Base-by-base conservation (phyloP, 352 stramenopile genomes). In the Phytophthora hybrid region DNA sequence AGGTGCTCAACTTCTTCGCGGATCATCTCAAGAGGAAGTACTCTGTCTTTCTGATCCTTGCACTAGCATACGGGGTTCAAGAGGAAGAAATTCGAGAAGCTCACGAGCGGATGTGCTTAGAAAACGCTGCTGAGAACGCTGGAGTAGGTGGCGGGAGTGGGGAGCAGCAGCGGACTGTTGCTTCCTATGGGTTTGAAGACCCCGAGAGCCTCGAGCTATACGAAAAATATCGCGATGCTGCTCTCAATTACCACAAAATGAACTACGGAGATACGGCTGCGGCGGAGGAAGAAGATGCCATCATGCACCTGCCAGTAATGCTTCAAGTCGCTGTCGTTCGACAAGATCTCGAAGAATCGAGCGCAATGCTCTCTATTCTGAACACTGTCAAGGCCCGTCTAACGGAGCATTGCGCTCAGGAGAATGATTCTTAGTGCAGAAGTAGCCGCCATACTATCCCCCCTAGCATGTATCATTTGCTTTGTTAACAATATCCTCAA, bases 221-320 rank as follows among this genome's bases (percentile, higher is more conserved):
- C 58, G 87, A 94, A 13, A 96, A 96, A 53, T 96, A 96, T 59
- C 85, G 89, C 37, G 88, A 93, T 61, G 87, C 89, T 1, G 89
- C 89, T 0, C 58, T 83, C 39, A 94, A 95, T 71, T 96, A 96
- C 67, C 81, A 93, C 73, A 87, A 87, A 67, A 93, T 96, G 87
- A 96, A 96, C 60, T 96, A 94, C 58, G 89, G 82, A 23, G 89
- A 96, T 51, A 74, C 74, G n/a, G 59, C 68, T 47, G 89, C 88
- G 4, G 89, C 89, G 1, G 89, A 94, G 59, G 89, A 96, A 77
- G 89, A 96, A 79, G 89, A 96, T 71, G 89, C 89, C 46, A 95
- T 96, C 73, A 96, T 96, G 89, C 89, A 96, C 52, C 73, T 96
- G n/a, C 89, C 89, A 0, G 89, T 96, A 18, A 96, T 96, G 89